Conservation (phyloP, 1,139 yeast genomes). For the Diutina siamensis region DNA sequence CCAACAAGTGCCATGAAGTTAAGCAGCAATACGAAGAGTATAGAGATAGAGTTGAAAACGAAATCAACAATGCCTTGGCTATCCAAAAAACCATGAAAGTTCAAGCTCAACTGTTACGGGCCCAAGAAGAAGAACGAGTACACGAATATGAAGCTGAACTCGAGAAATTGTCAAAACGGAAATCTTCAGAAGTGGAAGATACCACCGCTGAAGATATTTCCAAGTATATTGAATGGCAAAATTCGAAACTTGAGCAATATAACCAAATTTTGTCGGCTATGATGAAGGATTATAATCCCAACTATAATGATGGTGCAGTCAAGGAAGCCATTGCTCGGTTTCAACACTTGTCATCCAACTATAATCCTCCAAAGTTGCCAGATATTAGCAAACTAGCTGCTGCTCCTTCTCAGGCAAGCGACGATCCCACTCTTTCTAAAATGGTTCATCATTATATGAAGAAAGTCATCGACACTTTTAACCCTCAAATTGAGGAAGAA, state of each 20-base stretch:
- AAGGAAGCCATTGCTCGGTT: slow-evolving; percentile 55
- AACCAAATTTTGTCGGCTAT: slow-evolving; percentile 36
- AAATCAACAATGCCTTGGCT: neutral
- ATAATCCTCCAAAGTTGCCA: neutral
- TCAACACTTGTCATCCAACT: slow-evolving; percentile 40
- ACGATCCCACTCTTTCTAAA: slow-evolving; percentile 6
- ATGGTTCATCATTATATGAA: slow-evolving; percentile 7
- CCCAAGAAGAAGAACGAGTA: neutral
- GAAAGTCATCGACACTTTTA: slow-evolving; percentile 3
- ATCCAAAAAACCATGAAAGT: neutral
- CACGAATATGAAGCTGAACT: neutral
- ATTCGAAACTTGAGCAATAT: slow-evolving; percentile 16
- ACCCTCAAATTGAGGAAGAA: neutral
- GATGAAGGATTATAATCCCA: slow-evolving; percentile 63
- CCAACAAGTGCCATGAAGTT: slow-evolving; percentile 45
- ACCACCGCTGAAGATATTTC: slow-evolving; percentile 11
- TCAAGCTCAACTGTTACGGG: neutral
- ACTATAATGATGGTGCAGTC: slow-evolving; percentile 83
- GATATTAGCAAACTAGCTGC: neutral
- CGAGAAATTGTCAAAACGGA: neutral
- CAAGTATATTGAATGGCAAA: slow-evolving; percentile 12
- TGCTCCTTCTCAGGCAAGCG: neutral
- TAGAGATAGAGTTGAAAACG: slow-evolving; percentile 6
- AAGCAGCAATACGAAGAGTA: slow-evolving; percentile 19
- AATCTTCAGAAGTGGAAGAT: slow-evolving; percentile 7